phyloP scores from a whole-genome alignment of 208 protist genomes.

The Crithidia thermophila region DNA sequence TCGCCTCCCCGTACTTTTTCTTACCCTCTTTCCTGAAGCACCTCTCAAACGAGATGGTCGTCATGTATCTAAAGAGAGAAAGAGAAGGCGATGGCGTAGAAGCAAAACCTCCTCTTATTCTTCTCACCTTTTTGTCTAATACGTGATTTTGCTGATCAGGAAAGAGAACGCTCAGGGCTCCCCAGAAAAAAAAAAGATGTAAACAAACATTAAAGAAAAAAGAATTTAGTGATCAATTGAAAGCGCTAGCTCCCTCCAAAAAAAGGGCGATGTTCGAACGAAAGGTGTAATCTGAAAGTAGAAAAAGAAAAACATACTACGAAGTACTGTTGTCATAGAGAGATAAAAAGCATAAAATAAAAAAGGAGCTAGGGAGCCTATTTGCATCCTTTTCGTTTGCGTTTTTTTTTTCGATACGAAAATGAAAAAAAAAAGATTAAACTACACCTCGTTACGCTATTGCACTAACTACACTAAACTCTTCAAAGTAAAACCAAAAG shows the following conservation, averaged over 20 bases:
- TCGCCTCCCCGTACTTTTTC: too few species aligned
- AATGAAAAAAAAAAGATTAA: conserved; percentile 16
- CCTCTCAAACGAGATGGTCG: too few species aligned
- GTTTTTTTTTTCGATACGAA: background rate
- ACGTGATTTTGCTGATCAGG: too few species aligned
- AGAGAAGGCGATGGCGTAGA: too few species aligned
- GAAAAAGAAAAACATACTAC: conserved; percentile 9
- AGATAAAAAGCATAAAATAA: background rate
- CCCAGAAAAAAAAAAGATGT: background rate
- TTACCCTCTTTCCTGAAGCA: too few species aligned
- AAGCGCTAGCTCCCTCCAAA: conserved; percentile 7
- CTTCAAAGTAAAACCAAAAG: too few species aligned
- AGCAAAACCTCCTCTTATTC: too few species aligned
- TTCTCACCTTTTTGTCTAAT: too few species aligned
- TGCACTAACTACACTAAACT: conserved; percentile 9
- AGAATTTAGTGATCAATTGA: background rate
- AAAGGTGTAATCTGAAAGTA: too few species aligned
- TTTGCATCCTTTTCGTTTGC: background rate
- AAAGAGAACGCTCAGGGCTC: background rate
- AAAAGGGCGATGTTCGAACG: too few species aligned
- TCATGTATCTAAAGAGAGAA: too few species aligned
- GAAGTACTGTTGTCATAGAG: conserved; percentile 1
- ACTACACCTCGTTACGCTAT: conserved; percentile 8
- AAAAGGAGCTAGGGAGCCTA: background rate
- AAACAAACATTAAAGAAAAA: conserved; percentile 10